These are phyloP conservation scores for Iberis amara DNA, from an alignment of 441 rosid genomes.

Conservation along the genomic window DNA sequence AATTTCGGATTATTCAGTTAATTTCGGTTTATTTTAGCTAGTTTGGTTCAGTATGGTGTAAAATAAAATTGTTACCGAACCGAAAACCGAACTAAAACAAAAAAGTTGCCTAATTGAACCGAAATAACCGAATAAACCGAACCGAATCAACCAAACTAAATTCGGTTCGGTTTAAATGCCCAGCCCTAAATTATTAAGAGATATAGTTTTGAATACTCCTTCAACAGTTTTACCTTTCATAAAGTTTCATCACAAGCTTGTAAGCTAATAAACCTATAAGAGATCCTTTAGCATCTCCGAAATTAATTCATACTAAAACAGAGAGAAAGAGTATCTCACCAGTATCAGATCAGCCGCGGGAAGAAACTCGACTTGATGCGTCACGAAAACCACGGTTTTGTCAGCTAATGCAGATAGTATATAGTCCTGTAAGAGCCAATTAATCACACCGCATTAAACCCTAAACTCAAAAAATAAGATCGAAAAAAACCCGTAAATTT, in stretches of 20 bases:
- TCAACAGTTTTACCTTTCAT: slow-evolving; percentile 34
- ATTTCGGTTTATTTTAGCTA: too few relatives aligned
- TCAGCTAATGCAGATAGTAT: slow-evolving; percentile 75
- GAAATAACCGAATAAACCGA: too few relatives aligned
- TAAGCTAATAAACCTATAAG: slow-evolving; percentile 32
- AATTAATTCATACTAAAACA: slow-evolving; percentile 4
- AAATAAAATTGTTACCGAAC: too few relatives aligned
- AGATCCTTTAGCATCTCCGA: slow-evolving; percentile 29
- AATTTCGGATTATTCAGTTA: too few relatives aligned
- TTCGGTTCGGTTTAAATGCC: too few relatives aligned
- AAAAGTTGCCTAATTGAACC: too few relatives aligned
- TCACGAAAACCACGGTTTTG: slow-evolving; percentile 90
- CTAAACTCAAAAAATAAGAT: background rate
- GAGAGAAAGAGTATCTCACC: slow-evolving; percentile 42
- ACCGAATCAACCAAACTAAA: too few relatives aligned
- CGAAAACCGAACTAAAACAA: too few relatives aligned
- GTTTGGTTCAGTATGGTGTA: too few relatives aligned
- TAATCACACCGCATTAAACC: slow-evolving; percentile 18
- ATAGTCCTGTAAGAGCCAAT: slow-evolving; percentile 67
- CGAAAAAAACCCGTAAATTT: background rate
- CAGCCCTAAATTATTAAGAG: too few relatives aligned
- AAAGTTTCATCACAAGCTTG: slow-evolving; percentile 33
- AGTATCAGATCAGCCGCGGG: slow-evolving; percentile 89
- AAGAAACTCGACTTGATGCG: slow-evolving; percentile 98
- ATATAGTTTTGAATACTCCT: slow-evolving; percentile 19